Percentiles rank a stretch among this genome's conserved stretches.
Evolutionary conservation across 2,329 filamentous ascomycete species (phyloP).

Genomic region (Penicillium thymicola): DNA sequence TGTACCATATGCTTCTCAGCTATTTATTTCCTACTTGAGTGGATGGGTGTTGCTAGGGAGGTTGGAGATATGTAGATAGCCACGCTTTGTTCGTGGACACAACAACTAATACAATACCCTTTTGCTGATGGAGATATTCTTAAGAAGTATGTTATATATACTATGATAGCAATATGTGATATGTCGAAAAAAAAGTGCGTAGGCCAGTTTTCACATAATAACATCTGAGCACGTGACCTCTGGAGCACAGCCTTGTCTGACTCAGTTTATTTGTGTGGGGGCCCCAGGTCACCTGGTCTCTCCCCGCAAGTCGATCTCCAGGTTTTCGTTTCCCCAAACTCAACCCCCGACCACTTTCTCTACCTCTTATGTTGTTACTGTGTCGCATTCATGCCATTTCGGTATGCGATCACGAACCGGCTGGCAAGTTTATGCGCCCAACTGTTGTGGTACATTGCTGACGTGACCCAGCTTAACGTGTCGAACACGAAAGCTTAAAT

Average conservation of each 20-base stretch:
- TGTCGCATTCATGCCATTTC: conserved; percentile 23
- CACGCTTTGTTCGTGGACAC: conserved; percentile 6
- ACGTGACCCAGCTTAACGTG: conserved; percentile 49
- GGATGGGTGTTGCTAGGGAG: conserved; percentile 15
- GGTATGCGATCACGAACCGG: conserved; percentile 46
- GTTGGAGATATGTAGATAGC: conserved; percentile 25
- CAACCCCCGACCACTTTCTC: conserved; percentile 1
- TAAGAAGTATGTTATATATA: neutral
- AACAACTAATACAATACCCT: conserved; percentile 12
- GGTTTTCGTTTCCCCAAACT: conserved; percentile 14
- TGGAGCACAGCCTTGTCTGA: neutral
- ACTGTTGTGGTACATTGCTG: neutral
- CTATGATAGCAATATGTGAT: neutral
- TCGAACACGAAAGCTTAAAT: conserved; percentile 62
- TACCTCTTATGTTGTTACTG: conserved; percentile 23
- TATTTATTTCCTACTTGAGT: conserved; percentile 4
- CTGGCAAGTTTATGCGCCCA: conserved; percentile 34
- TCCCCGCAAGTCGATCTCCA: conserved; percentile 24
- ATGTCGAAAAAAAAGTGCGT: neutral
- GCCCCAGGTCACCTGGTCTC: conserved; percentile 20
- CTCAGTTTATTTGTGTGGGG: conserved; percentile 11
- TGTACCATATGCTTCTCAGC: conserved; percentile 11
- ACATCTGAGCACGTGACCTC: neutral
- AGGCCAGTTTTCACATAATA: neutral
- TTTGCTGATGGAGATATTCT: neutral